Percentiles rank a stretch among this genome's conserved stretches.
phyloP scores from a whole-genome alignment of 495 filamentous ascomycete genomes.

The Tuber indicum region DNA sequence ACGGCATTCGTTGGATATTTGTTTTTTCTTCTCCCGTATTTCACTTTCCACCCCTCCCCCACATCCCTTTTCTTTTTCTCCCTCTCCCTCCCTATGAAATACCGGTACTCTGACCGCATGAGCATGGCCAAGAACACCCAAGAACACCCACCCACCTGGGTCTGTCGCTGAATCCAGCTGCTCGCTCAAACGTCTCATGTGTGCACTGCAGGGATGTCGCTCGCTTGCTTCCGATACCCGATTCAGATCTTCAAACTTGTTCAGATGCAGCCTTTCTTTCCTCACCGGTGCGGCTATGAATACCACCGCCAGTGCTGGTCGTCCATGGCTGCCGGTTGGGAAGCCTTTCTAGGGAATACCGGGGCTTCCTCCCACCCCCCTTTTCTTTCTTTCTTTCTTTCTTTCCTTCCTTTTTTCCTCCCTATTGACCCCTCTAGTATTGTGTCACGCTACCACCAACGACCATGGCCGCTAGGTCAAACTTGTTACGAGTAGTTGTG shows the following conservation, averaged over 20 bases:
- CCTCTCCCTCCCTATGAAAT: background rate
- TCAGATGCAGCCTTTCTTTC: background rate
- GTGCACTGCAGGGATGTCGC: background rate
- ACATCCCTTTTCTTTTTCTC: background rate
- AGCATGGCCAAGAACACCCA: background rate
- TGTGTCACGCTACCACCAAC: background rate
- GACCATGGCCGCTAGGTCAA: background rate
- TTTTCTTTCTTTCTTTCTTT: background rate
- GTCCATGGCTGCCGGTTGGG: background rate
- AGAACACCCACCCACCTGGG: background rate
- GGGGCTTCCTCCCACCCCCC: background rate
- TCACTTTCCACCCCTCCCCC: background rate
- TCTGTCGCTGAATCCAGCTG: background rate
- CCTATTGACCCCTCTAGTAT: background rate
- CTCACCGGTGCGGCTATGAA: background rate
- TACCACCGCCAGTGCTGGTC: background rate
- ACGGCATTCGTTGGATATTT: background rate
- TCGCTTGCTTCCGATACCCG: background rate
- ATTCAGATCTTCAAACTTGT: conserved; percentile 3
- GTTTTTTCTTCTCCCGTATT: background rate
- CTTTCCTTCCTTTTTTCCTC: background rate
- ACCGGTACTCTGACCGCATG: background rate
- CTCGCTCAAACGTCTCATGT: background rate
- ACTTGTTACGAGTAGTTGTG: background rate
- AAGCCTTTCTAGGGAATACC: background rate